Percentiles rank a stretch among this genome's conserved stretches.
phyloP scores from a whole-genome alignment of 805 yeast species.

The Zygoascus tannicola region DNA sequence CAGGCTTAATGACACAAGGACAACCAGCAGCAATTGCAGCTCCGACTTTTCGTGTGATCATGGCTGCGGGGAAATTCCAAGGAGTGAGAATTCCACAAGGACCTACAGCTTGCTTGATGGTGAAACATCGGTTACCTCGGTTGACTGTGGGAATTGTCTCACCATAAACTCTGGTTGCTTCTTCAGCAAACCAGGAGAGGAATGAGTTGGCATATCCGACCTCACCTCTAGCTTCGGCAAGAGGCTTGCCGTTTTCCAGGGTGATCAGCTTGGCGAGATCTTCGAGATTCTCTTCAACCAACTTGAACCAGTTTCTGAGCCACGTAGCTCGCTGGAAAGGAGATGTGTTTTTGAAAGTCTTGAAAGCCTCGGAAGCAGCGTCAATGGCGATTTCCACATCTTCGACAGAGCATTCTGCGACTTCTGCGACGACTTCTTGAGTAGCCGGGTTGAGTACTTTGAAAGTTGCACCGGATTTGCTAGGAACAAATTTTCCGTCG shows the following conservation, averaged over 20 bases:
- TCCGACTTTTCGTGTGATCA: constrained; percentile 63
- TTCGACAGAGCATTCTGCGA: constrained; percentile 33
- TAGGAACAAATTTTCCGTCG: constrained; percentile 3
- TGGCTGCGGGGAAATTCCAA: constrained; percentile 76
- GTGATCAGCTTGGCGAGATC: constrained; percentile 58
- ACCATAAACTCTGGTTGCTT: constrained; percentile 57
- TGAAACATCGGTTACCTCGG: constrained; percentile 38
- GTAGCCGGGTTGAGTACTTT: constrained; percentile 74
- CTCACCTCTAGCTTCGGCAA: constrained; percentile 61
- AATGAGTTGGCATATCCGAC: constrained; percentile 61
- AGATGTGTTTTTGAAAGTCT: constrained; percentile 41
- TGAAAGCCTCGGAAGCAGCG: constrained; percentile 47
- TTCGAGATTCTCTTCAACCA: constrained; percentile 47
- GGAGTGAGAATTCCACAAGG: constrained; percentile 72
- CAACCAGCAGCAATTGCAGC: constrained; percentile 78
- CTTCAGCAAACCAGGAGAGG: constrained; percentile 63
- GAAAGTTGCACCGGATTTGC: constrained; percentile 36
- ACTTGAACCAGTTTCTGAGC: constrained; percentile 42
- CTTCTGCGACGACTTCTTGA: constrained; percentile 39
- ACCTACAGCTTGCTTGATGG: constrained; percentile 67
- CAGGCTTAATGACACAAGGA: constrained; percentile 67
- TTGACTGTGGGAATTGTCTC: constrained; percentile 46
- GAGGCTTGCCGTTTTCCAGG: constrained; percentile 67
- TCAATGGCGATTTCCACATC: constrained; percentile 45
- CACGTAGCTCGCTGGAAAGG: constrained; percentile 49